Base-by-base conservation (phyloP, 345 rosid species). In the Trapa bicornis region DNA sequence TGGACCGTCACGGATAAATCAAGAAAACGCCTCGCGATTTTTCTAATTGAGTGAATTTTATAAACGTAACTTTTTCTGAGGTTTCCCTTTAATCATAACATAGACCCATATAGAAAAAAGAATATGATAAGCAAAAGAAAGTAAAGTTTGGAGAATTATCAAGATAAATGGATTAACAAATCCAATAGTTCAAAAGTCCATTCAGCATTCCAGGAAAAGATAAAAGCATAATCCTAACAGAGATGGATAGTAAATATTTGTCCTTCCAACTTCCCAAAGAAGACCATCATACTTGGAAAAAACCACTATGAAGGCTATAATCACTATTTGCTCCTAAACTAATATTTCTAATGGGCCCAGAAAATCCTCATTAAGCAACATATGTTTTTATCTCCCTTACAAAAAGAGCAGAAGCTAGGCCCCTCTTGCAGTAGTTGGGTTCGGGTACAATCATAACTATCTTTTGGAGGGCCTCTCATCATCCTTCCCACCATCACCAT, bases 401-500 rank as follows among this genome's bases (percentile, higher is more conserved):
- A 13, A 38, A 41, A 47, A 38, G 66, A 22, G 29, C 29, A 47
- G 48, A 5, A 33, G 69, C 45, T 62, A 67, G 48, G 63, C 65
- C 22, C 67, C 82, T 6, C 12, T 29, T 37, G 16, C 0, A 16
- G 12, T 37, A 10, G 38, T 58, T 22, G 29, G 29, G 29, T 58
- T 58, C 7, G 8, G 38, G 63, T 58, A 32, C 63, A 10, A 16
- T 2, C 14, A 1, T 15, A 38, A 77, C 84, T 89, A 92, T 79
- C 98, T 86, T 81, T 92, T 92, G 57, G 96, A 78, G 61, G 98
- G 96, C 48, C 96, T 87, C 64, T 77, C 86, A 70, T 87, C 95
- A 75, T 87, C 98, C 68, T 86, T 94, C 1, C 84, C 96, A 36
- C 81, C 85, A 57, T 72, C 82, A 33, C 70, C 91, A 2, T 75